phyloP scores from a whole-genome alignment of 176 grass and related monocot species.

The Lolium multiflorum region DNA sequence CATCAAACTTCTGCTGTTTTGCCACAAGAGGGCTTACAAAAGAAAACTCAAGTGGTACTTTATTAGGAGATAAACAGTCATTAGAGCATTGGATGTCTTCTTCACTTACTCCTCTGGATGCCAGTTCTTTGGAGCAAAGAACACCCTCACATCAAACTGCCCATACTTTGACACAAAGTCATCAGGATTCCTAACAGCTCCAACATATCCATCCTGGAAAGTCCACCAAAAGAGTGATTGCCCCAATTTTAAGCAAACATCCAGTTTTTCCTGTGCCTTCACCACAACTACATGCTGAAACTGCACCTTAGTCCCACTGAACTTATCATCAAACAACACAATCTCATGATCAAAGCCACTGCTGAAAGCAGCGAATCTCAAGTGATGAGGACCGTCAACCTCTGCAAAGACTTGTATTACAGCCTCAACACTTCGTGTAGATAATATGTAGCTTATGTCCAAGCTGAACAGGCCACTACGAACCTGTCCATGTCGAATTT shows the following conservation, averaged over 20 bases:
- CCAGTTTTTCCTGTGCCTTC: background rate
- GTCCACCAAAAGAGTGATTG: background rate
- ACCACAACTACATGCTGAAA: background rate
- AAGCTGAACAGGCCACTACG: background rate
- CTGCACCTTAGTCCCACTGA: background rate
- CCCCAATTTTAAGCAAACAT: background rate
- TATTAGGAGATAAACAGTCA: too few relatives aligned
- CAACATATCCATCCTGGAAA: background rate
- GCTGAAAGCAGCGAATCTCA: constrained; percentile 21
- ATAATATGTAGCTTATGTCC: background rate
- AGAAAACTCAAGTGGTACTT: too few relatives aligned
- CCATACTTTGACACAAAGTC: background rate
- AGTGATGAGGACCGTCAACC: background rate
- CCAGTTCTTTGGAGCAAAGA: constrained; percentile 18
- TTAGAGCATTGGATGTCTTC: background rate
- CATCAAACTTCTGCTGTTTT: too few relatives aligned
- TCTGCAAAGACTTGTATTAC: background rate
- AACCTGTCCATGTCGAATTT: background rate
- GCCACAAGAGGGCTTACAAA: too few relatives aligned
- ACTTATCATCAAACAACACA: constrained; percentile 17
- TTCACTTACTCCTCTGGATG: background rate
- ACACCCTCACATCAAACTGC: constrained; percentile 14
- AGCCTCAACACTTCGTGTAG: background rate
- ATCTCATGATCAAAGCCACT: constrained; percentile 19
- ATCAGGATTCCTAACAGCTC: background rate